Conservation (phyloP, 306 rosid genomes). For the Aeschynomene evenia region DNA sequence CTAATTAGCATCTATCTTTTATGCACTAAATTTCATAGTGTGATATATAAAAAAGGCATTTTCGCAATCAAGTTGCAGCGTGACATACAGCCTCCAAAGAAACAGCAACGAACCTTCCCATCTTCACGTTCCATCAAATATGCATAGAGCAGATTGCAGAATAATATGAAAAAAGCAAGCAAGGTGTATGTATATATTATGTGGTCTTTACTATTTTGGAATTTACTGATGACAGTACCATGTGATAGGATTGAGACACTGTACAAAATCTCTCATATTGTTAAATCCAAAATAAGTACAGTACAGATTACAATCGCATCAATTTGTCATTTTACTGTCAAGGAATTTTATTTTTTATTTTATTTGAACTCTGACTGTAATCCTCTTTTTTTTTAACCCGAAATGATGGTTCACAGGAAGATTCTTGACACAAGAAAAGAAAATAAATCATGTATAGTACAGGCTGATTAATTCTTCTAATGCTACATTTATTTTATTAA, state of each 20-base stretch:
- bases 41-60: neutral
- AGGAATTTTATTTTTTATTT: neutral
- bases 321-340: neutral
- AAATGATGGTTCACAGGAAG: neutral
- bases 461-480: neutral
- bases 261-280: neutral
- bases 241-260: neutral
- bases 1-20: constrained; percentile 1
- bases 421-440: neutral
- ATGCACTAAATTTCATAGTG: neutral
- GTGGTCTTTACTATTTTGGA: constrained; percentile 13
- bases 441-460: too few species aligned
- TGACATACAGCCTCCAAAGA: constrained; percentile 30
- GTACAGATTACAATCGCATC: neutral
- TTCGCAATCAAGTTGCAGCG: constrained; percentile 30
- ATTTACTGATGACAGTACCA: neutral
- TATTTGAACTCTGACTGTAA: too few species aligned
- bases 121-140: constrained; percentile 22
- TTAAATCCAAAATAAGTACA: neutral
- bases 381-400: neutral
- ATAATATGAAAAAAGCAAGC: neutral
- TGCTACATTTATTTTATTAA: constrained; percentile 14
- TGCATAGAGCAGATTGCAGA: neutral
- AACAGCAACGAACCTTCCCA: constrained; percentile 12
- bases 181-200: too few species aligned